These are phyloP conservation scores for Pelargonium australe DNA, from an alignment of 441 rosid genomes.

Conservation along the genomic window DNA sequence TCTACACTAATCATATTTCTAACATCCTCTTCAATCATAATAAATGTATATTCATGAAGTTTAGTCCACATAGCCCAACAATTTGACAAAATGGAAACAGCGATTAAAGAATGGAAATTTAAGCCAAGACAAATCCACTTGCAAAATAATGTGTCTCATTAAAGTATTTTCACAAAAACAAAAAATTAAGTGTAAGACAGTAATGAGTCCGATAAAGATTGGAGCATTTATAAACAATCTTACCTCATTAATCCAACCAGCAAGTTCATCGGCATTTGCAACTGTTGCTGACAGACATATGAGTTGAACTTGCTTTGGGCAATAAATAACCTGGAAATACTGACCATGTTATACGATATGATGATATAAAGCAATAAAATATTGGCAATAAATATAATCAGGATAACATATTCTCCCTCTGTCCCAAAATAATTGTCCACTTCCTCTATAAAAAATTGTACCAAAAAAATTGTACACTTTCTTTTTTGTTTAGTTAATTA, in stretches of 20 bases:
- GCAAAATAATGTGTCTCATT: neutral
- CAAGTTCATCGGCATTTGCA: conserved; percentile 91
- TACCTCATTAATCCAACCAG: conserved; percentile 98
- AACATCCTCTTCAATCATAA: too few species aligned
- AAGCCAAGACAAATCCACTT: neutral
- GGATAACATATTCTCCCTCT: neutral
- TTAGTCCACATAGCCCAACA: neutral
- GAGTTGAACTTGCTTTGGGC: conserved; percentile 86
- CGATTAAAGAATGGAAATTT: neutral
- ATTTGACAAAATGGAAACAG: neutral
- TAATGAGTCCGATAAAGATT: neutral
- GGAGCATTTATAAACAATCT: conserved; percentile 12
- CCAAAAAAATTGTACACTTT: too few species aligned
- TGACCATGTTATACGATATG: conserved; percentile 15
- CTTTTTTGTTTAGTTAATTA: too few species aligned
- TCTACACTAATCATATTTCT: too few species aligned
- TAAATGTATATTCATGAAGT: neutral
- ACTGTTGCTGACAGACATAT: conserved; percentile 88
- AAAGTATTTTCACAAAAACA: neutral
- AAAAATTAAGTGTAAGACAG: neutral
- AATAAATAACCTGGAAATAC: conserved; percentile 66
- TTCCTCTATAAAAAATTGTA: too few species aligned
- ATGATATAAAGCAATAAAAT: conserved; percentile 1
- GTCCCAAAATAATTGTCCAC: too few species aligned
- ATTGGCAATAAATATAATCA: conserved; percentile 10